Evolutionary conservation across 148 eudicot genomes (phyloP).

Genomic region (Fagopyrum esculentum): DNA sequence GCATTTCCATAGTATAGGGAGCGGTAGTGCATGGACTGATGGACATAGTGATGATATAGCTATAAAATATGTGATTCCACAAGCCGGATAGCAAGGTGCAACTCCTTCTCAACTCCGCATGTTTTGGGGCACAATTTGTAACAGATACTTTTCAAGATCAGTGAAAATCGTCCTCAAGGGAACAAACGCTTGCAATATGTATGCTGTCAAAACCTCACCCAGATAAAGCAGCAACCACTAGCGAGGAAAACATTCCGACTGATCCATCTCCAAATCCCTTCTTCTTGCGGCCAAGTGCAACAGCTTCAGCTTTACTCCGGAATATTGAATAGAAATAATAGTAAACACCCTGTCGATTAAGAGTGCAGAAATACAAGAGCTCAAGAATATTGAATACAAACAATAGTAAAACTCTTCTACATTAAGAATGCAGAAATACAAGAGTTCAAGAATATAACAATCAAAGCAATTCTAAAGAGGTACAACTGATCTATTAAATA

Average conservation of each 20-base stretch:
- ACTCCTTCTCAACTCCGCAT: background rate
- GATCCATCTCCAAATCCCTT: constrained; percentile 91
- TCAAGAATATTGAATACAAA: constrained; percentile 19
- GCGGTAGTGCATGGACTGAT: background rate
- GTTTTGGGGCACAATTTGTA: background rate
- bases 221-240: constrained; percentile 86
- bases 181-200: background rate
- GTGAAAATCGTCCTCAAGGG: background rate
- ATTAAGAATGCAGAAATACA: constrained; percentile 27
- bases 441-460: constrained; percentile 27
- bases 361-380: constrained; percentile 36
- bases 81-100: background rate
- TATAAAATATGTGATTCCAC: background rate
- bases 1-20: background rate
- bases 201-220: constrained; percentile 38
- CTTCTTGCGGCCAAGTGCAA: constrained; percentile 68
- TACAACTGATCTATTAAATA: constrained; percentile 6
- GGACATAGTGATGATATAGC: background rate
- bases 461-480: background rate
- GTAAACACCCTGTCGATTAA: constrained; percentile 94
- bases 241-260: constrained; percentile 93
- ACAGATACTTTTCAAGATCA: background rate
- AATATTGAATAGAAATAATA: constrained; percentile 99
- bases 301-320: constrained; percentile 79
- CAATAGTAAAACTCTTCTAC: too few relatives aligned